Base-by-base conservation (phyloP, 2,329 filamentous ascomycete species). In the Mycosphaerelloides madeirae region DNA sequence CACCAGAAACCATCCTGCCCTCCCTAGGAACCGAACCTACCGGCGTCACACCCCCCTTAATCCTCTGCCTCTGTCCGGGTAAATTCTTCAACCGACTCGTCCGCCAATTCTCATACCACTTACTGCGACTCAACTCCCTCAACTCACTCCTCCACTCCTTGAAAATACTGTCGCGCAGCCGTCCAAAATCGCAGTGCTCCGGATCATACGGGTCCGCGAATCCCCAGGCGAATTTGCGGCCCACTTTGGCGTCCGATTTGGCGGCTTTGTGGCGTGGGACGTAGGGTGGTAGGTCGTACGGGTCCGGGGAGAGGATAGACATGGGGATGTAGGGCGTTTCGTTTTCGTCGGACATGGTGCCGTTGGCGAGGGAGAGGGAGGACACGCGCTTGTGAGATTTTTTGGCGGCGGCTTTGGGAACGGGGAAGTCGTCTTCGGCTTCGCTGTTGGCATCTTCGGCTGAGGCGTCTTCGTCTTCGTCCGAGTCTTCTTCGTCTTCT, bases 41-140 rank as follows among this genome's bases (percentile, higher is more conserved):
- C 13, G 63, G 63, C 31, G 63, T 66, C n/a, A 66, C 60, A 13
- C 63, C 63, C 14, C 63, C 63, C 34, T 54, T 54, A 29, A 61
- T 46, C 29, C 61, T 46, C 46, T 59, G 53, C 33, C 50, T 46
- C 14, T 42, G 33, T 6, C 54, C 56, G 3, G 61, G 61, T 3
- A 62, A 43, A 19, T 62, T 58, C 40, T 67, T 68, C 48, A 78
- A 60, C 28, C 73, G 65, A 34, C 64, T 69, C 8, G 80, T 96
- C 68, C 93, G 82, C 93, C 91, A 97, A 58, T 86, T 83, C 68
- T 97, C 91, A 59, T 97, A 97, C 87, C 89, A 96, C 58, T 89
- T 79, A 62, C 95, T 89, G 44, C 88, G 80, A 65, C 88, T 95
- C 41, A 88, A 85, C 66, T 95, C 88, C 49, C 91, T 84, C 48